phyloP scores from a whole-genome alignment of 257 asterid genomes.

The Plantago major region DNA sequence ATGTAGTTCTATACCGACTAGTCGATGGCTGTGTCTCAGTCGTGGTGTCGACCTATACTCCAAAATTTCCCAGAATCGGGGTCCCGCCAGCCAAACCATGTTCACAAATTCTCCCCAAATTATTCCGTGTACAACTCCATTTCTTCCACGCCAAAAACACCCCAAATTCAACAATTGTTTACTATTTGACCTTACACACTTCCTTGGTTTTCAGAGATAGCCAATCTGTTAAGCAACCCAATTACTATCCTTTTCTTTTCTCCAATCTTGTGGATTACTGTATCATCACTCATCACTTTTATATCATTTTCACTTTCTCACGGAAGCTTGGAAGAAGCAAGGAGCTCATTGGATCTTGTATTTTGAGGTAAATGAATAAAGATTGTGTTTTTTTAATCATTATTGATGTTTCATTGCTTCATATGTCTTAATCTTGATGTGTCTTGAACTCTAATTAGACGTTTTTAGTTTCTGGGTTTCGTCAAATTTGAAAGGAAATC shows the following conservation, averaged over 20 bases:
- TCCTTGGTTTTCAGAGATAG: conserved; percentile 31
- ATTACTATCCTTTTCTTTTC: conserved; percentile 14
- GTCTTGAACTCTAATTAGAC: not conserved
- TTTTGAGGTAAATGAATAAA: conserved; percentile 34
- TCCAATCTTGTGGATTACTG: conserved; percentile 15
- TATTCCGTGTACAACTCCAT: conserved; percentile 3
- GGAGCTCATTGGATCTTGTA: conserved; percentile 18
- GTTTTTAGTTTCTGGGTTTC: conserved; percentile 2
- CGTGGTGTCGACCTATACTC: not conserved
- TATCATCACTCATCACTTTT: not conserved
- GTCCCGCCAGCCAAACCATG: not conserved
- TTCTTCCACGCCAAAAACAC: conserved; percentile 8
- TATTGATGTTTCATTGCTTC: not conserved
- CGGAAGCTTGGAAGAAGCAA: conserved; percentile 28
- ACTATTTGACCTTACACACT: conserved; percentile 4
- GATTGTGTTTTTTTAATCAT: conserved; percentile 3
- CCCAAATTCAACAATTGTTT: not conserved
- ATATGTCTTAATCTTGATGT: not conserved
- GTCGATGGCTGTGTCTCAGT: not conserved
- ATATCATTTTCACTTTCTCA: conserved; percentile 10
- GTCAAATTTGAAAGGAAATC: not conserved
- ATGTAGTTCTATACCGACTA: not conserved
- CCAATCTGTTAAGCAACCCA: conserved; percentile 30
- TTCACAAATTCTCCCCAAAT: conserved; percentile 4
- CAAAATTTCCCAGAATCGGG: not conserved